phyloP scores from a whole-genome alignment of 441 rosid genomes.

The Populus hybrid region DNA sequence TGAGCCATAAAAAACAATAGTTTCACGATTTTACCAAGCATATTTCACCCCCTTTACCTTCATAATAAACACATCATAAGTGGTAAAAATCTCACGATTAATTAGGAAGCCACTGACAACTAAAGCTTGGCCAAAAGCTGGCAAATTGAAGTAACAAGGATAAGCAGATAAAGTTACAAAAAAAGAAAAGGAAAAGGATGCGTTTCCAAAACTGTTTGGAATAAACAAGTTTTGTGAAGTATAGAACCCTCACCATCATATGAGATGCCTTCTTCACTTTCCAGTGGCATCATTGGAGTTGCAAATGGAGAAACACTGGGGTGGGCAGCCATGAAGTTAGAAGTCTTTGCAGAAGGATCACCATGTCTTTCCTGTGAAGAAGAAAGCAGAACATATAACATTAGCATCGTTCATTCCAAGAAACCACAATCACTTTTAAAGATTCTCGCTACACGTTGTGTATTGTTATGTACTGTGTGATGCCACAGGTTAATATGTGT shows the following conservation, averaged over 20 bases:
- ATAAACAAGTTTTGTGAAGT: constrained; percentile 1
- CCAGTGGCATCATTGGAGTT: constrained; percentile 32
- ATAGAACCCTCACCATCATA: constrained; percentile 33
- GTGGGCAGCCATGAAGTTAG: constrained; percentile 29
- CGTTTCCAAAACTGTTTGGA: constrained; percentile 8
- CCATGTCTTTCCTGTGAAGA: constrained; percentile 52
- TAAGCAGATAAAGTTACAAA: not conserved
- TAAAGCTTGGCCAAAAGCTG: too few relatives aligned
- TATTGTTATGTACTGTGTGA: not conserved
- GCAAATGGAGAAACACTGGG: constrained; percentile 39
- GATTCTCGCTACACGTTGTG: not conserved
- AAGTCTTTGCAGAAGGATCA: constrained; percentile 39
- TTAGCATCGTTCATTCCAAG: constrained; percentile 11
- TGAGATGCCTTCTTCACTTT: constrained; percentile 40
- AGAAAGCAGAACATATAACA: constrained; percentile 18
- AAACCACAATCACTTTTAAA: constrained; percentile 14
- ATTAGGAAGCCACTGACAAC: too few relatives aligned
- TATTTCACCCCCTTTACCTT: not conserved
- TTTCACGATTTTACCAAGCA: not conserved
- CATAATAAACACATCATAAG: not conserved
- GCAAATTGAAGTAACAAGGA: not conserved
- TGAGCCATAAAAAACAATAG: not conserved
- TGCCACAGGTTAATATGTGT: not conserved
- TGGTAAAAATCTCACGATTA: not conserved
- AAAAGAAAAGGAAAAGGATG: not conserved